Percentiles rank a stretch among this genome's conserved stretches.
Conservation (phyloP, 2,329 filamentous ascomycete species). For the Penicillium griseofulvum region DNA sequence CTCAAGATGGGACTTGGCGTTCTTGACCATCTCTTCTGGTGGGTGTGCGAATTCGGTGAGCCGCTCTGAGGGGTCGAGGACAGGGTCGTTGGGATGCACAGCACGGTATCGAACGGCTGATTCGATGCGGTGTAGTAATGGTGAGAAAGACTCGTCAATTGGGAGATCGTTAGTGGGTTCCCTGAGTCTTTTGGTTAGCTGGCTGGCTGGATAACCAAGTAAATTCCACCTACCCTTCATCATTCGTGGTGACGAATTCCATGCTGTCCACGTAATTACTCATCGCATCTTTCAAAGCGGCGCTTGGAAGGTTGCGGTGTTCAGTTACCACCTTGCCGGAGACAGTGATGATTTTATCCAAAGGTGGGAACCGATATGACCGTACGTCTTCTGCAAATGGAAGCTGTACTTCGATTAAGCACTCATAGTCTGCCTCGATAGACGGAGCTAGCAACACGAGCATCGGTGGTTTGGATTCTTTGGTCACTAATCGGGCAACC, state of each 20-base stretch:
- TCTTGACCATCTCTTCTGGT: constrained; percentile 63
- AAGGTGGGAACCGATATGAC: constrained; percentile 83
- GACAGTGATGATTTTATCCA: constrained; percentile 85
- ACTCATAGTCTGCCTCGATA: constrained; percentile 76
- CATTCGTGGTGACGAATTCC: constrained; percentile 74
- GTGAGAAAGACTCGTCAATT: constrained; percentile 79
- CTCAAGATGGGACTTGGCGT: constrained; percentile 58
- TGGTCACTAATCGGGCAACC: constrained; percentile 78
- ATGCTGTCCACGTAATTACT: constrained; percentile 88
- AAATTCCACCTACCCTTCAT: constrained; percentile 61
- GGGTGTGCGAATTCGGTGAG: constrained; percentile 72
- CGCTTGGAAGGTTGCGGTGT: constrained; percentile 77
- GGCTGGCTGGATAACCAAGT: not conserved
- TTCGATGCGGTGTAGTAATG: constrained; percentile 82
- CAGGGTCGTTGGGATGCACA: constrained; percentile 64
- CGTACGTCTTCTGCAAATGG: constrained; percentile 93
- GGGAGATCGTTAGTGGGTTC: constrained; percentile 66
- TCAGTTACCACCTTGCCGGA: constrained; percentile 75
- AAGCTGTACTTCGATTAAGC: constrained; percentile 82
- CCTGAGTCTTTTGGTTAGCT: constrained; percentile 30
- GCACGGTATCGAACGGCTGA: constrained; percentile 82
- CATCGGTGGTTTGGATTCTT: constrained; percentile 75
- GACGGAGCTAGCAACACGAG: constrained; percentile 77
- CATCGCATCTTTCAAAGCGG: constrained; percentile 77
- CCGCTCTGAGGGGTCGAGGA: constrained; percentile 62